Evolutionary conservation across 139 green algal genomes (phyloP).

Genomic region (Edaphochlamys debaryana): DNA sequence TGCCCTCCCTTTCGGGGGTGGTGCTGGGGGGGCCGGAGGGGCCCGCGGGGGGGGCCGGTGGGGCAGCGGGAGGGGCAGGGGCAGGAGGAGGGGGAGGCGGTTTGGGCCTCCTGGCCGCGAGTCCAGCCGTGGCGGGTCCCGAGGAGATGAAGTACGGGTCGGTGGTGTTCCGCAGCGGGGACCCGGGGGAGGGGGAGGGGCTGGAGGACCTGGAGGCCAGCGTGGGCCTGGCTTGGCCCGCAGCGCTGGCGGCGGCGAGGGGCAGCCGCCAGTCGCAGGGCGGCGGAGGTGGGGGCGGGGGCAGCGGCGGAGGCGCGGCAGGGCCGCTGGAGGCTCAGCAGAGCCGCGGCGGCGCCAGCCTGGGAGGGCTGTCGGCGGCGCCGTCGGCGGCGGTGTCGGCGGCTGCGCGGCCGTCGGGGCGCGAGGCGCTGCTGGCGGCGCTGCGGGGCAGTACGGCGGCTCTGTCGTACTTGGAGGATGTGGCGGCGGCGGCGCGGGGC

Average conservation of each 20-base stretch:
- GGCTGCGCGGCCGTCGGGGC: not conserved
- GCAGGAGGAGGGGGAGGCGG: not conserved
- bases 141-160: conserved; percentile 28
- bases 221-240: not conserved
- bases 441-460: not conserved
- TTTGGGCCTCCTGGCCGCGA: not conserved
- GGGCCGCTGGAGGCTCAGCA: not conserved
- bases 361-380: not conserved
- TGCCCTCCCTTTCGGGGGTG: too few relatives aligned
- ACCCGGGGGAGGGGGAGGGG: not conserved
- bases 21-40: not conserved
- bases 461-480: not conserved
- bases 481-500: not conserved
- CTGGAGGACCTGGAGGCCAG: not conserved
- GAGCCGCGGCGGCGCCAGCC: not conserved
- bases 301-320: not conserved
- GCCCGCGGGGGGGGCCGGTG: not conserved
- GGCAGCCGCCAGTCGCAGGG: not conserved
- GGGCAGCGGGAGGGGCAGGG: not conserved
- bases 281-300: too few relatives aligned
- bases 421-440: conserved; percentile 6
- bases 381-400: not conserved
- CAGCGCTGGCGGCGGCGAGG: not conserved
- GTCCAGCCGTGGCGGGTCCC: conserved; percentile 12
- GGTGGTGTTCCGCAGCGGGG: conserved; percentile 22